Evolutionary conservation across 345 rosid species (phyloP), one percentile per base, ranked within the genome.

Genomic region (Salix brachista): DNA sequence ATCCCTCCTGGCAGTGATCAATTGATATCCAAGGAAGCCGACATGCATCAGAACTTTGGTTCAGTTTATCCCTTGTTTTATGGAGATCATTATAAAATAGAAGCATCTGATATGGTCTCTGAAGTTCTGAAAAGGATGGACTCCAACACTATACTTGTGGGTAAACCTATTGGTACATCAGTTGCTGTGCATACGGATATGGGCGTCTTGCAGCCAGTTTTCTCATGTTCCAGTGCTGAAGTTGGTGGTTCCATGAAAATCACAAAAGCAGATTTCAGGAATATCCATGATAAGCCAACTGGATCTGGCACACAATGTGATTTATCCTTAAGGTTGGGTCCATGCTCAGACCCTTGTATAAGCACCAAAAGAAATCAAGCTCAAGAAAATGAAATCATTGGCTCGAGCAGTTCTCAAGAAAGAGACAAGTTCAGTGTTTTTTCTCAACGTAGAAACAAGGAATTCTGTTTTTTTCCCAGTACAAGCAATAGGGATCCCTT

Each of bases 321-420:
- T 87, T 86, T 96, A 58, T 91, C 97, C 34, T 84, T 96, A 85
- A 86, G 96, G 84, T 88, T 96, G 79, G 94, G 98, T 81, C 81
- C 77, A 68, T 84, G 83, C 41, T 82, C 90, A 54, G 90, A 89
- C 58, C 84, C 88, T 3, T 79, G 78, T 37, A 75, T 65, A 72
- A 85, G 84, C 77, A 62, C 36, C 82, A 88, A 81, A 62, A 80
- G 76, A 68, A 86, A 80, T 72, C 83, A 72, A 21, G 84, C 79
- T 84, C 87, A 73, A 34, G 88, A 85, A 82, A 79, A 69, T 14
- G 83, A 81, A 67, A 84, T 76, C 64, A 75, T 52, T 65, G 88
- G 77, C 48, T 78, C 84, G 26, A 81, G 82, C 52, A 77, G 85
- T 50, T 84, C 78, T 58, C 87, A 77, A 69, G 81, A 82, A 25